Conservation (phyloP, 495 filamentous ascomycete species). For the Penicillium steckii region DNA sequence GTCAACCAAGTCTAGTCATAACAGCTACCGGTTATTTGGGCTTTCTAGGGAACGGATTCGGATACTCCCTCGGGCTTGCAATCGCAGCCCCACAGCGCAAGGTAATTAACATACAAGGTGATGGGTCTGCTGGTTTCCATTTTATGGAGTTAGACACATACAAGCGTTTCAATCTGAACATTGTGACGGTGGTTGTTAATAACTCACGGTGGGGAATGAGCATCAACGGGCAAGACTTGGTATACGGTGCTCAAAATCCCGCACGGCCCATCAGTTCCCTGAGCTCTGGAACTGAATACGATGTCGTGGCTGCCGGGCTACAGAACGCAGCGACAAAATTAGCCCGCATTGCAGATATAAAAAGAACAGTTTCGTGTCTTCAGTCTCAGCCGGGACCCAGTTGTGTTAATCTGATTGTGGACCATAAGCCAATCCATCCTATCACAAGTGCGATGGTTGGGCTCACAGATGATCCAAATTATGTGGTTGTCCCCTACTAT, state of each 20-base stretch:
- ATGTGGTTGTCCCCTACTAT: conserved; percentile 28
- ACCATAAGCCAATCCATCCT: conserved; percentile 27
- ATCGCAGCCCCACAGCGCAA: conserved; percentile 22
- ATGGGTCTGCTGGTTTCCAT: conserved; percentile 29
- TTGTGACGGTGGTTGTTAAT: conserved; percentile 29
- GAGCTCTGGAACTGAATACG: conserved; percentile 22
- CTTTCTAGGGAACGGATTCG: conserved; percentile 27
- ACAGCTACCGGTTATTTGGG: conserved; percentile 24
- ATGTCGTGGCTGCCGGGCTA: conserved; percentile 22
- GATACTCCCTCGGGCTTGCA: conserved; percentile 23
- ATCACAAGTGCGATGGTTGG: conserved; percentile 28
- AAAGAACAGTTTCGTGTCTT: conserved; percentile 11
- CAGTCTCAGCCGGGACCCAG: conserved; percentile 15
- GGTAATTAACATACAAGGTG: conserved; percentile 26
- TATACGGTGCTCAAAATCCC: conserved; percentile 17
- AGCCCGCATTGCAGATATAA: conserved; percentile 7
- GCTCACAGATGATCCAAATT: conserved; percentile 18
- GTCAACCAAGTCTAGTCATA: conserved; percentile 15
- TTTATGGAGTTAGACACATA: conserved; percentile 33
- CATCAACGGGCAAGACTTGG: conserved; percentile 26
- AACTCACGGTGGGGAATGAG: conserved; percentile 32
- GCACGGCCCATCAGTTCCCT: conserved; percentile 21
- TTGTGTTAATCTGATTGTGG: conserved; percentile 25
- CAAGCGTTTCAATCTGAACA: conserved; percentile 21
- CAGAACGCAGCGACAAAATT: conserved; percentile 19